phyloP scores from a whole-genome alignment of 129 eudicot species.

The Cynara cardunculus region DNA sequence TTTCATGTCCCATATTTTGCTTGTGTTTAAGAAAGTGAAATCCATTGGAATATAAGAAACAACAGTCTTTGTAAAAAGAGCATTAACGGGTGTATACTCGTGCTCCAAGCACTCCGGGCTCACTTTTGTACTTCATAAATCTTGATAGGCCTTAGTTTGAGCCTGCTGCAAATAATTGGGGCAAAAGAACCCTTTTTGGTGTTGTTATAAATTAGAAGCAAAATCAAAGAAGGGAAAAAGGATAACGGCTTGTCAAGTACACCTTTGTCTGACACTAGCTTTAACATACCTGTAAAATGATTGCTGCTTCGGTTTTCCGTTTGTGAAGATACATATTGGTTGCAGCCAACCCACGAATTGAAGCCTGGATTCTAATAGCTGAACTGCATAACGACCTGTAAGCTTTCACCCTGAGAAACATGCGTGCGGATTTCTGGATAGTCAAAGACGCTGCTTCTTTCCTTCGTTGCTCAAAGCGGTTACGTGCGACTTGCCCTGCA shows the following conservation, averaged over 20 bases:
- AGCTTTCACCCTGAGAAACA: constrained; percentile 41
- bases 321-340: constrained; percentile 36
- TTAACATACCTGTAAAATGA: constrained; percentile 52
- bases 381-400: constrained; percentile 42
- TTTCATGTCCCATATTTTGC: too few relatives aligned
- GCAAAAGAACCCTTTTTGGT: not conserved
- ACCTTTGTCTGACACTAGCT: not conserved
- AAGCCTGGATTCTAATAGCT: constrained; percentile 55
- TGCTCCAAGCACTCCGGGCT: not conserved
- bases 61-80: too few relatives aligned
- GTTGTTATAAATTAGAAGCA: not conserved
- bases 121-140: not conserved
- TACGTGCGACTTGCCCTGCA: constrained; percentile 62
- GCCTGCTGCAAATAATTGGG: not conserved
- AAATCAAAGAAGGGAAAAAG: not conserved
- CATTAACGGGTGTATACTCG: too few relatives aligned
- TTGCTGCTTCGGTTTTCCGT: constrained; percentile 50
- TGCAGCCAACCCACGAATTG: constrained; percentile 67
- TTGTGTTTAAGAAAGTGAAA: too few relatives aligned
- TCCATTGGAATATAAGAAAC: too few relatives aligned
- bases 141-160: not conserved
- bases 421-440: constrained; percentile 57
- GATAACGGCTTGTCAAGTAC: not conserved
- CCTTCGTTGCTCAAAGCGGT: constrained; percentile 36
- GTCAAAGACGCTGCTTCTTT: constrained; percentile 57